Base-by-base conservation (phyloP, 179 eudicot species). In the Sideroxylon spinosum region DNA sequence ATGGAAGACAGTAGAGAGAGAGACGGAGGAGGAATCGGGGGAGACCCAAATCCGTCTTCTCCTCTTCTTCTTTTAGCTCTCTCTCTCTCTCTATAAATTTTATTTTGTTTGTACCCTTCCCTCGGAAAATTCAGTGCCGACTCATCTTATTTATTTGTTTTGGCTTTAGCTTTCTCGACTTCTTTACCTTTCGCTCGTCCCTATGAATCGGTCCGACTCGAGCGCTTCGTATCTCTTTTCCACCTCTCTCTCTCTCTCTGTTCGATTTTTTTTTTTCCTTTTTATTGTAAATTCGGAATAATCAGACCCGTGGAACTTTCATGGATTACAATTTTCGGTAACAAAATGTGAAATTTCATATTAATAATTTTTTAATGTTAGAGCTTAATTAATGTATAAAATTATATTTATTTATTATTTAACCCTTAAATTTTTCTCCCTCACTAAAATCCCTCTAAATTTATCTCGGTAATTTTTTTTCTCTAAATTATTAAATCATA, bases 131-230 rank as follows among this genome's bases (percentile, higher is more conserved):
- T 65, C n/a, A 26, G 65, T 22, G 65, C 23, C 6, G 9, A 61
- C 69, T 25, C 17, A n/a, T 3, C 20, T 61, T n/a, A n/a, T 10
- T 55, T 52, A 25, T 72, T 22, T 29, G 49, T 72, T 16, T 10
- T 8, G 10, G 44, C 7, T 25, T 73, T 73, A 52, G 17, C 59
- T 73, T 73, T 37, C 62, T 60, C 49, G 62, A 55, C 56, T 73
- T 60, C 22, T n/a, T 23, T 28, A 29, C 76, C 76, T 19, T 73
- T 73, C 64, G 56, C 76, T 60, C 63, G 65, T 48, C 49, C 76
- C 64, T 64, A 56, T 49, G 56, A 56, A 56, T 48, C 76, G 76
- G 56, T 48, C 56, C 2, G 48, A 72, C 63, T 26, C 48, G 52
- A 37, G 20, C 9, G 37, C 48, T 32, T 55, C 11, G 60, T 73